These are phyloP conservation scores for Populus alba DNA, from an alignment of 345 rosid species.

Conservation along the genomic window DNA sequence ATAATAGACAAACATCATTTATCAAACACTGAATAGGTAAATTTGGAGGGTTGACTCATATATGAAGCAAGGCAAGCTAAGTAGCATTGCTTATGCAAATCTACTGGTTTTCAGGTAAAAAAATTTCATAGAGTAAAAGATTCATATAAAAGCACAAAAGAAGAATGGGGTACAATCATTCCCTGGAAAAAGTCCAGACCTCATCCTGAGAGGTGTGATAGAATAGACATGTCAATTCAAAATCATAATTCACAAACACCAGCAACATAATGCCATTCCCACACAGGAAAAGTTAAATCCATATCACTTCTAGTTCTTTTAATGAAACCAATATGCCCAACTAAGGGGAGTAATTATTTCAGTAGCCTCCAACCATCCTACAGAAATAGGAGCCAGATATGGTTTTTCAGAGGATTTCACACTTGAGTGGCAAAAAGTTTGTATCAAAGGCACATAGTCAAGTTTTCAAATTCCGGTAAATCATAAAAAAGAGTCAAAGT, in stretches of 20 bases:
- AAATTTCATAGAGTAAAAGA: not conserved
- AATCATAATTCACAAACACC: not conserved
- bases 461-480: not conserved
- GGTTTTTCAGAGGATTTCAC: not conserved
- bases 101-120: not conserved
- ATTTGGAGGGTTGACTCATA: not conserved
- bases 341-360: not conserved
- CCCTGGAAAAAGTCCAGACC: not conserved
- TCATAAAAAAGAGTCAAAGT: not conserved
- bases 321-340: not conserved
- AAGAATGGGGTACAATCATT: not conserved
- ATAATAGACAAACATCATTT: not conserved
- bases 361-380: not conserved
- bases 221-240: not conserved
- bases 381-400: not conserved
- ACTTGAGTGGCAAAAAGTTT: not conserved
- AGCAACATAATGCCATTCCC: not conserved
- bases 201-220: not conserved
- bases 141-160: not conserved
- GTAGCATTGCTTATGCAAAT: not conserved
- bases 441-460: not conserved
- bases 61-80: not conserved
- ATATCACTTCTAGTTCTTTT: not conserved
- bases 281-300: not conserved
- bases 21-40: not conserved